A percentile compares a stretch with the other conserved stretches of the same genome.
phyloP scores from a whole-genome alignment of 768 basidiomycete genomes.

The Boletus subcaerulescens region DNA sequence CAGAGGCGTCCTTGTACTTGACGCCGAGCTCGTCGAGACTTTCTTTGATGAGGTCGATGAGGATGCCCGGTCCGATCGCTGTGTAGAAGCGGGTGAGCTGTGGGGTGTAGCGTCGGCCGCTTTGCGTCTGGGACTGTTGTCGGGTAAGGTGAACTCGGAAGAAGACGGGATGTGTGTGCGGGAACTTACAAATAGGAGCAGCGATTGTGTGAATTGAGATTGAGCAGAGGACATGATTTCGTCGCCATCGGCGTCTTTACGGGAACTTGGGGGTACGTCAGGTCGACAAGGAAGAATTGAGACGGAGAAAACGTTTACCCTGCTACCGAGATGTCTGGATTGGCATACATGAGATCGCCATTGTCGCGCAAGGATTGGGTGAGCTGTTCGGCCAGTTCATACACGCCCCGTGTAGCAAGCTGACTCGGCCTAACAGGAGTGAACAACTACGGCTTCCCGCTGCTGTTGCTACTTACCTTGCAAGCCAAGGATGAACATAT shows the following conservation, averaged over 20 bases:
- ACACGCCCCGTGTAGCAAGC: slow-evolving; percentile 48
- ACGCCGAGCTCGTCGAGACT: slow-evolving; percentile 48
- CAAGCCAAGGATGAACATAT: slow-evolving; percentile 68
- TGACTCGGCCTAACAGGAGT: slow-evolving; percentile 58
- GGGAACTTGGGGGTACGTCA: slow-evolving; percentile 8
- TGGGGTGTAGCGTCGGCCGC: slow-evolving; percentile 67
- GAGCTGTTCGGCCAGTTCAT: slow-evolving; percentile 64
- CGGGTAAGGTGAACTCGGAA: background rate
- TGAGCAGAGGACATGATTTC: slow-evolving; percentile 55
- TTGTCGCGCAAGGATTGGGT: slow-evolving; percentile 61
- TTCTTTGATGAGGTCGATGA: slow-evolving; percentile 54
- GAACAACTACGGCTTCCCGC: background rate
- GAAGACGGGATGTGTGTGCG: background rate
- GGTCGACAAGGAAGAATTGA: background rate
- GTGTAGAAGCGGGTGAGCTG: slow-evolving; percentile 83
- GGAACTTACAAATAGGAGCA: slow-evolving; percentile 73
- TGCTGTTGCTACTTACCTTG: slow-evolving; percentile 43
- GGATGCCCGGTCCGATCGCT: slow-evolving; percentile 46
- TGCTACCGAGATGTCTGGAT: slow-evolving; percentile 44
- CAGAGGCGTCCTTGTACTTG: slow-evolving; percentile 44
- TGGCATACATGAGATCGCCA: slow-evolving; percentile 74
- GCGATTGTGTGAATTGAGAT: slow-evolving; percentile 76
- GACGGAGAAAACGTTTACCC: slow-evolving; percentile 27
- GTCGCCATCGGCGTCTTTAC: slow-evolving; percentile 54
- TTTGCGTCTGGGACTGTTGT: slow-evolving; percentile 76